These are phyloP conservation scores for Suhomyces anneliseae DNA, from an alignment of 1,139 yeast genomes.

Conservation along the genomic window DNA sequence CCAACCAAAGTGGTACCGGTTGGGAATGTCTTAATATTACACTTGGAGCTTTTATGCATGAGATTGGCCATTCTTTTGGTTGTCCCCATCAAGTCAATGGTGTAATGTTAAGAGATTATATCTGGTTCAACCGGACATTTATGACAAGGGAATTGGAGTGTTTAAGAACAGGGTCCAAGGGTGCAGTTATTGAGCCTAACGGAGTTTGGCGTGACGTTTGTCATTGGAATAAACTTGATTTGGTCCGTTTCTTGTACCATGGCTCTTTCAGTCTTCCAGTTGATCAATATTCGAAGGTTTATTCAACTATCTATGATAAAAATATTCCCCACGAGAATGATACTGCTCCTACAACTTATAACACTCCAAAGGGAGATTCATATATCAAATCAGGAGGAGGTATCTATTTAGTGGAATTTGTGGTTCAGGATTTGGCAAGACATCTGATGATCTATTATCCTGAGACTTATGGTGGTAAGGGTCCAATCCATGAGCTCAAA, in stretches of 20 bases:
- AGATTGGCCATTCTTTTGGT: constrained; percentile 86
- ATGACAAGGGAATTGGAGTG: constrained; percentile 68
- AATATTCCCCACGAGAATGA: constrained; percentile 21
- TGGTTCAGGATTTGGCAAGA: constrained; percentile 63
- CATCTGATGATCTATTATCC: constrained; percentile 64
- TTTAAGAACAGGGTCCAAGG: constrained; percentile 46
- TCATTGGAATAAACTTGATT: constrained; percentile 83
- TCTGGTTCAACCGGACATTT: constrained; percentile 77
- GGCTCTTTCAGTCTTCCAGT: constrained; percentile 73
- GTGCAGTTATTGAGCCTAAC: constrained; percentile 45
- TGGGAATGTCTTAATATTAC: constrained; percentile 92
- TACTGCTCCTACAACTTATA: constrained; percentile 28
- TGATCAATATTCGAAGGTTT: constrained; percentile 48
- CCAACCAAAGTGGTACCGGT: constrained; percentile 76
- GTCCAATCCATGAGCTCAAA: constrained; percentile 53
- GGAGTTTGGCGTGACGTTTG: constrained; percentile 61
- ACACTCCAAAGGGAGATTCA: constrained; percentile 42
- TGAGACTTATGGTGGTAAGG: constrained; percentile 52
- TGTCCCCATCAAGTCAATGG: constrained; percentile 92
- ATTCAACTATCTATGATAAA: constrained; percentile 24
- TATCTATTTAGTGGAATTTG: constrained; percentile 68
- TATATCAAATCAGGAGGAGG: constrained; percentile 59
- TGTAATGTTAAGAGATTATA: constrained; percentile 86
- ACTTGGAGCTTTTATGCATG: constrained; percentile 93
- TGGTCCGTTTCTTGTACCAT: constrained; percentile 75